phyloP scores from a whole-genome alignment of 305 asterid species.

The Fraxinus baroniana region DNA sequence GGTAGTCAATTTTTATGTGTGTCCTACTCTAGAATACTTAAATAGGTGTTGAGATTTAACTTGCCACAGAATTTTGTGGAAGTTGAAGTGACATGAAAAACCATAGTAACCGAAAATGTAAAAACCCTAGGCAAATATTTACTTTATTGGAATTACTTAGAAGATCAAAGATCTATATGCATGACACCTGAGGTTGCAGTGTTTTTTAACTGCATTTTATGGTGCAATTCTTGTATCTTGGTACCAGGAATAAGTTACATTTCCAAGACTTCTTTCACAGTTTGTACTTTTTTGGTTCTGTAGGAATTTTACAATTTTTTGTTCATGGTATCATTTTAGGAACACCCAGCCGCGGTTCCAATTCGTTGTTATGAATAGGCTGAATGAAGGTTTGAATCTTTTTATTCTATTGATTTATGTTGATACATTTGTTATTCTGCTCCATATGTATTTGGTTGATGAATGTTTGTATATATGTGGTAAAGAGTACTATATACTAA shows the following conservation, averaged over 20 bases:
- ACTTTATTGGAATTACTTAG: not conserved
- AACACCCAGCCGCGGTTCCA: constrained; percentile 75
- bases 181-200: not conserved
- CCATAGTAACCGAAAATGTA: not conserved
- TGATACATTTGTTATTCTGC: not conserved
- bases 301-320: not conserved
- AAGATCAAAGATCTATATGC: not conserved
- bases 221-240: not conserved
- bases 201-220: not conserved
- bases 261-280: not conserved
- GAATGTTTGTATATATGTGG: not conserved
- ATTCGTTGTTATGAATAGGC: constrained; percentile 84
- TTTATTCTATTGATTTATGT: constrained; percentile 18
- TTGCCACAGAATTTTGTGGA: not conserved
- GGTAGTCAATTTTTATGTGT: constrained; percentile 38
- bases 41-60: not conserved
- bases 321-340: constrained; percentile 47
- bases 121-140: not conserved
- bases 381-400: constrained; percentile 53
- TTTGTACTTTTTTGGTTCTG: not conserved
- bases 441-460: not conserved
- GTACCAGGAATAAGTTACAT: not conserved
- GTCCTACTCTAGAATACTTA: not conserved
- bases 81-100: not conserved
- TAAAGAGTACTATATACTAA: not conserved